A percentile compares a stretch with the other conserved stretches of the same genome.
These are phyloP conservation scores for Trichoderma sp. DNA, from an alignment of 2,329 filamentous ascomycete genomes.

Conservation along the genomic window DNA sequence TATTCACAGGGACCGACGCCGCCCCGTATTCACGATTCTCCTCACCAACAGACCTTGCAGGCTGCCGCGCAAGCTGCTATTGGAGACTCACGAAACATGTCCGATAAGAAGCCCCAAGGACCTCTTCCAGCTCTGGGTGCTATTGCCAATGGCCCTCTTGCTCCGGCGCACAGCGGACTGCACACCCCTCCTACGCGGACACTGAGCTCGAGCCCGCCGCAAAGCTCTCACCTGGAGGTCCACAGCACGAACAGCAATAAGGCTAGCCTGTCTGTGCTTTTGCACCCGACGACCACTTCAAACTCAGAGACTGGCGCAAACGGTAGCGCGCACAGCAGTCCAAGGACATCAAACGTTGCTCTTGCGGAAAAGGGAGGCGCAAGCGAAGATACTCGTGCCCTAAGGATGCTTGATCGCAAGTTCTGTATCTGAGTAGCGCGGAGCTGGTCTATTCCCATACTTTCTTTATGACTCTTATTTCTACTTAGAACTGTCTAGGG, in stretches of 20 bases:
- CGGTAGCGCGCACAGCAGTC: slow-evolving; percentile 44
- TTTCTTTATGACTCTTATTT: not conserved
- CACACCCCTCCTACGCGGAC: slow-evolving; percentile 46
- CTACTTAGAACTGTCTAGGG: not conserved
- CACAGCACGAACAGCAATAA: slow-evolving; percentile 33
- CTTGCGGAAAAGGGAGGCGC: slow-evolving; percentile 43
- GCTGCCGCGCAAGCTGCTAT: slow-evolving; percentile 43
- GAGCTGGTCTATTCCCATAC: not conserved
- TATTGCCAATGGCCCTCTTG: slow-evolving; percentile 32
- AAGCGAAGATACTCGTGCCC: slow-evolving; percentile 62
- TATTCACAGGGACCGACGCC: slow-evolving; percentile 38
- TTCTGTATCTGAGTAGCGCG: slow-evolving; percentile 38
- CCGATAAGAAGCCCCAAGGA: slow-evolving; percentile 41
- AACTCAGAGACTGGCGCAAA: slow-evolving; percentile 45
- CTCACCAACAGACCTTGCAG: slow-evolving; percentile 46
- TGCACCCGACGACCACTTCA: slow-evolving; percentile 49
- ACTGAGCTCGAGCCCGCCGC: slow-evolving; percentile 49
- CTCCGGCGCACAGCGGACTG: slow-evolving; percentile 31
- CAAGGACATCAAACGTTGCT: slow-evolving; percentile 29
- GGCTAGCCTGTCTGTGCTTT: slow-evolving; percentile 48
- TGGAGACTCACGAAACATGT: slow-evolving; percentile 39
- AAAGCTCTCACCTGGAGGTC: slow-evolving; percentile 39
- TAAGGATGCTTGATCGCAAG: slow-evolving; percentile 64
- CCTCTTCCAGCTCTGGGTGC: slow-evolving; percentile 44
- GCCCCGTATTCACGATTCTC: slow-evolving; percentile 39